Conservation (phyloP, 1,284 basidiomycete genomes). For the Polyporus tsugae region DNA sequence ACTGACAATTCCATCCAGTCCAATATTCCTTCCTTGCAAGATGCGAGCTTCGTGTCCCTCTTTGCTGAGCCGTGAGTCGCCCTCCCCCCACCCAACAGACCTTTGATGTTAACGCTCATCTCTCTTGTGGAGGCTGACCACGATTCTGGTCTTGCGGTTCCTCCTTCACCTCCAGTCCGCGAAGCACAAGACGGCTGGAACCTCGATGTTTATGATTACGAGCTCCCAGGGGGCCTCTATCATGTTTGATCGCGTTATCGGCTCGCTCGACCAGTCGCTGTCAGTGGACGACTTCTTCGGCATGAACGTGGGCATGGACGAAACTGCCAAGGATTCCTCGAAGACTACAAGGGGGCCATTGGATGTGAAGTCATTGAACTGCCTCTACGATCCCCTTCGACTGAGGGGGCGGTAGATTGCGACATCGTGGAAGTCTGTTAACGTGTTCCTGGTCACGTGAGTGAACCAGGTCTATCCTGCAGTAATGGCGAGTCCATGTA, state of each 20-base stretch:
- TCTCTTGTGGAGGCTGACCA: background rate
- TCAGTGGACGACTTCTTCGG: background rate
- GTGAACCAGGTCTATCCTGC: no score
- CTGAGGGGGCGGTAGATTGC: background rate
- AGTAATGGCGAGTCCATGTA: no score
- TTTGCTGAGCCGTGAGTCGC: background rate
- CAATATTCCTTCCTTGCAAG: background rate
- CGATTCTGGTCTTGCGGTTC: background rate
- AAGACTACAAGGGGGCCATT: background rate
- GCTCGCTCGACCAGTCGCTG: constrained; percentile 1
- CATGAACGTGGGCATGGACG: background rate
- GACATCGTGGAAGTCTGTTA: background rate
- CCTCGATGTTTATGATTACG: background rate
- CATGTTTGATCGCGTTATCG: background rate
- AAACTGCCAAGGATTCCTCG: background rate
- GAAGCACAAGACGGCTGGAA: background rate
- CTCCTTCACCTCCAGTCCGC: background rate
- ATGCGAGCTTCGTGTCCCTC: background rate
- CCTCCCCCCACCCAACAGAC: background rate
- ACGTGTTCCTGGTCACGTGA: no score
- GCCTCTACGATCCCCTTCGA: background rate
- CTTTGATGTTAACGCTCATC: background rate
- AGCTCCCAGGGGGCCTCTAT: background rate
- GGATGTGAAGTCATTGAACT: background rate
- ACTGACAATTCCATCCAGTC: background rate